These are phyloP conservation scores for Epichloe amarillans DNA, from an alignment of 2,329 filamentous ascomycete genomes.

Conservation along the genomic window DNA sequence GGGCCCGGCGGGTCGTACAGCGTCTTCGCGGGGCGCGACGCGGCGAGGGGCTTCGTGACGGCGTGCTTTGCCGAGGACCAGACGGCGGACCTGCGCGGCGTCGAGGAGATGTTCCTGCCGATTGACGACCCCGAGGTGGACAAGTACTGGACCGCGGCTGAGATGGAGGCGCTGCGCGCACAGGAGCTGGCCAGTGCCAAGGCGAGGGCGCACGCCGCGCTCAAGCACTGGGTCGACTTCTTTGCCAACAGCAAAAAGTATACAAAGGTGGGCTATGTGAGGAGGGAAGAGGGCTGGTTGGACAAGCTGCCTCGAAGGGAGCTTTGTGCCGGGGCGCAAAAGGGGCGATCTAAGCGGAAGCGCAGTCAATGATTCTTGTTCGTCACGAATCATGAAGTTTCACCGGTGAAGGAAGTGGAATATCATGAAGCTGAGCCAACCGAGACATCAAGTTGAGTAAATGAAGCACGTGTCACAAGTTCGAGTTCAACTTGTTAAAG, in stretches of 20 bases:
- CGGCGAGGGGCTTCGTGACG: constrained; percentile 78
- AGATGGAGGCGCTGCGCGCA: constrained; percentile 40
- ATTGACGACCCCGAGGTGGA: constrained; percentile 51
- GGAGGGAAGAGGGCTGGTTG: constrained; percentile 46
- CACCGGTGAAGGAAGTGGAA: too few species aligned
- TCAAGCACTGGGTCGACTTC: constrained; percentile 74
- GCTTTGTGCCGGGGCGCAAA: constrained; percentile 57
- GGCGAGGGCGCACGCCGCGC: constrained; percentile 48
- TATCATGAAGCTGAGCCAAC: too few species aligned
- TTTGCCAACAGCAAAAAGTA: constrained; percentile 75
- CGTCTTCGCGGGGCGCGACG: constrained; percentile 77
- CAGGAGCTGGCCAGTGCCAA: constrained; percentile 53
- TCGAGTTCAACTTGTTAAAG: too few species aligned
- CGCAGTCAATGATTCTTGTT: background rate
- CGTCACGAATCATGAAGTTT: too few species aligned
- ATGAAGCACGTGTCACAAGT: too few species aligned
- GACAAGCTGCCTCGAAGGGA: constrained; percentile 46
- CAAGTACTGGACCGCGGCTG: constrained; percentile 37
- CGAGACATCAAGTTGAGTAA: too few species aligned
- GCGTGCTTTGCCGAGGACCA: constrained; percentile 83
- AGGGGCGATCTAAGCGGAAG: constrained; percentile 39
- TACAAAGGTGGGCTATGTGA: constrained; percentile 62
- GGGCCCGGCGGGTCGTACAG: constrained; percentile 77
- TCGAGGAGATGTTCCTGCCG: constrained; percentile 72
- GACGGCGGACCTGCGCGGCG: constrained; percentile 71